Base-by-base conservation (phyloP, 352 stramenopile species). In the Phytophthora kernoviae region DNA sequence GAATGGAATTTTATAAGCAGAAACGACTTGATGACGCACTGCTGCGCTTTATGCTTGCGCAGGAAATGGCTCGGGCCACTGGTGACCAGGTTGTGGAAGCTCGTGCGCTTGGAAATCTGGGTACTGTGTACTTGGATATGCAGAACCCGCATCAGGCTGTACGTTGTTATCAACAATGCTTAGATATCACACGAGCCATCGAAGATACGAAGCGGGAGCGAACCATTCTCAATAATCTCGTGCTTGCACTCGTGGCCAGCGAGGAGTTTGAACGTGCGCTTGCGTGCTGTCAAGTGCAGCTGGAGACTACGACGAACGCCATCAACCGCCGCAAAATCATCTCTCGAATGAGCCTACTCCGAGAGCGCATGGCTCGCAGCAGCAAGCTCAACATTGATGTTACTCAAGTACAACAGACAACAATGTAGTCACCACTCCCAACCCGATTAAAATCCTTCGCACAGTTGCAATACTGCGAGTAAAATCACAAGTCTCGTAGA, bases 191-290 rank as follows among this genome's bases (percentile, higher is more conserved):
- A 8, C 79, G 78, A 10, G 70, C 75, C 3, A 88, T 93, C 37
- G 70, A 82, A 11, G 83, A 93, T 47, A 73, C 77, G 20, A 94
- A 93, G 55, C 75, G 85, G 8, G 85, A 94, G 51, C 83, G 83
- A 11, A 90, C 81, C 4, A 93, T 94, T 53, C 71, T 94, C 15
- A 93, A 94, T 66, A 94, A 94, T 47, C 68, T 94, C 9, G 81
- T 94, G 36, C 81, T 94, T 15, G 81, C 85, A 8, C 65, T 88
- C 36, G 87, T 88, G 49, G 85, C 81, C 1, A 75, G 71, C 22
- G 75, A 88, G 15, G 72, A 90, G 41, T 88, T 80, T 18, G 62
- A 77, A 12, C 67, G 70, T 8, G 81, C 83, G 26, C 76, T 90
- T 44, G 49, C 57, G 18, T 90, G 81, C 58, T 93, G 75, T 48